Conservation (phyloP, 768 basidiomycete genomes). For the Macrolepiota albuminosa region DNA sequence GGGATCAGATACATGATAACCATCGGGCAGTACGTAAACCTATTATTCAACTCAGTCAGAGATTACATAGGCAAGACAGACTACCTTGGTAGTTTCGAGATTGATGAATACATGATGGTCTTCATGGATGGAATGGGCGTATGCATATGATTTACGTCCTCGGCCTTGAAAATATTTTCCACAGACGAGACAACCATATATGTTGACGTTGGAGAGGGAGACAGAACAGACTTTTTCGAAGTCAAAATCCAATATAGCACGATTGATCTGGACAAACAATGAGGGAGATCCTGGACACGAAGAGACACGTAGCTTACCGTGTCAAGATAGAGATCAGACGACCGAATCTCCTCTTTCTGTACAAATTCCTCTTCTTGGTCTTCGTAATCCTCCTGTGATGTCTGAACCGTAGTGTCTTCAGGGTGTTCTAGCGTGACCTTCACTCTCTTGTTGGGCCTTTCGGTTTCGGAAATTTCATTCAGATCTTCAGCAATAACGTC, state of each 20-base stretch:
- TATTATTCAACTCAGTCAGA: constrained; percentile 26
- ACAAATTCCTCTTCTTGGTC: constrained; percentile 27
- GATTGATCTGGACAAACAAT: constrained; percentile 64
- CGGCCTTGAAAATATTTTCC: constrained; percentile 99
- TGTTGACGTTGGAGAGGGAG: constrained; percentile 93
- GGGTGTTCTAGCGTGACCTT: constrained; percentile 12
- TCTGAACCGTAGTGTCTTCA: background rate
- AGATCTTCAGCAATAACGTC: constrained; percentile 5
- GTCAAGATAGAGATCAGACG: constrained; percentile 92
- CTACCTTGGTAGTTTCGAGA: constrained; percentile 86
- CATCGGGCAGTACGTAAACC: constrained; percentile 98
- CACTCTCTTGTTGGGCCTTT: constrained; percentile 33
- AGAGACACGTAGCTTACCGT: constrained; percentile 52
- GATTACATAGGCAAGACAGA: constrained; percentile 3
- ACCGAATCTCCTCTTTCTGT: constrained; percentile 32
- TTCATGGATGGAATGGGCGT: constrained; percentile 94
- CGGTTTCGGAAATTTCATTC: constrained; percentile 11
- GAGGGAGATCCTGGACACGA: constrained; percentile 9
- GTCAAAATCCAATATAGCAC: constrained; percentile 91
- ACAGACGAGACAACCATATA: constrained; percentile 95
- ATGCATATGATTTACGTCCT: constrained; percentile 90
- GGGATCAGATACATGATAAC: constrained; percentile 94
- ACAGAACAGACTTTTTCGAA: constrained; percentile 99
- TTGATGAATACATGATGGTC: constrained; percentile 99
- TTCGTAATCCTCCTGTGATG: constrained; percentile 18